Evolutionary conservation across 345 rosid species (phyloP).

Genomic region (Adansonia digitata): DNA sequence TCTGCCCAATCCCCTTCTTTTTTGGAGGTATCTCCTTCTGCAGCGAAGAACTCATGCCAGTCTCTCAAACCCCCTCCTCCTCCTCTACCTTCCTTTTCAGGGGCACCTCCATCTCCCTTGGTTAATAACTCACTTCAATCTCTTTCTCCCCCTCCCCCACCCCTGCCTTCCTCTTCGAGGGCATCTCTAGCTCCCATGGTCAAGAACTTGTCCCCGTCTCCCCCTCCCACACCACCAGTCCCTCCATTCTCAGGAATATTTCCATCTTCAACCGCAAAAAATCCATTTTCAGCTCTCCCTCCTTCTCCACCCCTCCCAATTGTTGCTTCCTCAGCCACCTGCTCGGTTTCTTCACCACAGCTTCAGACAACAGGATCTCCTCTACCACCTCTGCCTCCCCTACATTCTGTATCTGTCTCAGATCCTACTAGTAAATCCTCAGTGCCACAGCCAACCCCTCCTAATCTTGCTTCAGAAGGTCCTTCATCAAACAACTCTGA

Average conservation of each 20-base stretch:
- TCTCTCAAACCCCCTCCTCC: slow-evolving; percentile 10
- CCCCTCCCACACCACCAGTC: slow-evolving; percentile 15
- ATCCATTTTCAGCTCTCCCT: slow-evolving; percentile 16
- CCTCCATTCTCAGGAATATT: slow-evolving; percentile 7
- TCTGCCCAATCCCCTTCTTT: slow-evolving; percentile 20
- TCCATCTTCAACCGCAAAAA: slow-evolving; percentile 1
- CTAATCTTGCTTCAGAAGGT: slow-evolving; percentile 20
- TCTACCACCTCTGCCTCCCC: slow-evolving; percentile 47
- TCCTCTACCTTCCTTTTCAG: slow-evolving; percentile 12
- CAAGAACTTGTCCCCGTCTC: neutral
- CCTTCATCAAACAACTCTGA: slow-evolving; percentile 27
- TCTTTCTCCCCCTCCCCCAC: slow-evolving; percentile 19
- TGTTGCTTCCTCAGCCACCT: slow-evolving; percentile 21
- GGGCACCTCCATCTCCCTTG: slow-evolving; percentile 13
- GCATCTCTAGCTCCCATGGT: slow-evolving; percentile 14
- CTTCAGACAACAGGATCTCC: slow-evolving; percentile 29
- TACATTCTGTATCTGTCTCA: slow-evolving; percentile 20
- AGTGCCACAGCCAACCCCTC: slow-evolving; percentile 28
- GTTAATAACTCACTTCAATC: slow-evolving; percentile 14
- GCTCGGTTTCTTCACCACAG: slow-evolving; percentile 19
- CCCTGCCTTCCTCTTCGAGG: slow-evolving; percentile 11
- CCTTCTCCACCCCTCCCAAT: slow-evolving; percentile 34
- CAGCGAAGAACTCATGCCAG: neutral
- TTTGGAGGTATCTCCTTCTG: neutral
- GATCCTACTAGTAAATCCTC: slow-evolving; percentile 19